phyloP scores from a whole-genome alignment of 345 rosid species.

The Salix brachista region DNA sequence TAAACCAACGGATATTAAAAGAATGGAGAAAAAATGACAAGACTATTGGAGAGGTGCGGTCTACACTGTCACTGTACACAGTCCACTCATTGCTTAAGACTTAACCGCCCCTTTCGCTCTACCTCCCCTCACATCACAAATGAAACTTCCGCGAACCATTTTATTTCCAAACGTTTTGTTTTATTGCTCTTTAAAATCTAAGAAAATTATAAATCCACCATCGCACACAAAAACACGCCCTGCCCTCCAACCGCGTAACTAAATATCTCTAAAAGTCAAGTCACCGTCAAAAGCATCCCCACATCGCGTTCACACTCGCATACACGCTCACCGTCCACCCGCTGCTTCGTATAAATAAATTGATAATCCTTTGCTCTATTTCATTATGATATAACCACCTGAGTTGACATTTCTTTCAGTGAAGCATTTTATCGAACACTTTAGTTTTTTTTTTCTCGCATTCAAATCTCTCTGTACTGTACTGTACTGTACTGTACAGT shows the following conservation, averaged over 20 bases:
- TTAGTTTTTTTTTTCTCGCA: background rate
- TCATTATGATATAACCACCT: slow-evolving; percentile 4
- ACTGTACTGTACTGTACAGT: background rate
- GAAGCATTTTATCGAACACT: slow-evolving; percentile 2
- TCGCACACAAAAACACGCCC: background rate
- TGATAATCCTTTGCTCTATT: background rate
- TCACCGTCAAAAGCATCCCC: slow-evolving; percentile 19
- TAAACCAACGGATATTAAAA: no score
- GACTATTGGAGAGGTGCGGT: no score
- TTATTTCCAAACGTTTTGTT: background rate
- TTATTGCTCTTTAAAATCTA: background rate
- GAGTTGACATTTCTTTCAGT: background rate
- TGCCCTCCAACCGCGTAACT: slow-evolving; percentile 8
- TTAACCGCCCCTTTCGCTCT: background rate
- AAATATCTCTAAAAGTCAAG: background rate
- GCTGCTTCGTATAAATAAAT: background rate
- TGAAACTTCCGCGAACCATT: background rate
- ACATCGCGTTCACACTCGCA: slow-evolving; percentile 22
- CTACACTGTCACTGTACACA: no score
- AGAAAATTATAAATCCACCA: background rate
- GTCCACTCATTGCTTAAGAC: no score
- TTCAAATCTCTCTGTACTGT: background rate
- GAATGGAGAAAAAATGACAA: no score
- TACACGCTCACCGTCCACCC: slow-evolving; percentile 27
- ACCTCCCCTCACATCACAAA: background rate